These are phyloP conservation scores for Phytophthora meadii DNA, from an alignment of 352 stramenopile species.

Conservation along the genomic window DNA sequence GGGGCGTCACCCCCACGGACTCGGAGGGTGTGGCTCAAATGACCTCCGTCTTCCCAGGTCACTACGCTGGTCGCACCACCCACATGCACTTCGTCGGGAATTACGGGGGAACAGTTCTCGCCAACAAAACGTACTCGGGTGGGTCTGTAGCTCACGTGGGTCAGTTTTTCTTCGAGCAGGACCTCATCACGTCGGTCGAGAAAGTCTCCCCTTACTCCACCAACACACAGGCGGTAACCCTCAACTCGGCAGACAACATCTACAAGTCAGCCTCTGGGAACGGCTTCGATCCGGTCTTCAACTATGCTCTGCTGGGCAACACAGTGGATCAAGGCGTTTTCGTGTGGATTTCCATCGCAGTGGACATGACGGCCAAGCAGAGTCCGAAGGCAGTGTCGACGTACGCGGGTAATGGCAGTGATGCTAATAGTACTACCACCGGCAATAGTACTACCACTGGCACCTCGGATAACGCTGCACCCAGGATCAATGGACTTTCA, in stretches of 20 bases:
- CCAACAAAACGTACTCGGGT: slow-evolving; percentile 36
- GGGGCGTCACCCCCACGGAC: slow-evolving; percentile 28
- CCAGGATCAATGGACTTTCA: neutral
- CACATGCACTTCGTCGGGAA: slow-evolving; percentile 34
- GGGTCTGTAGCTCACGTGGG: slow-evolving; percentile 26
- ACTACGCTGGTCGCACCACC: slow-evolving; percentile 30
- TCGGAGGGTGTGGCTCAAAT: slow-evolving; percentile 33
- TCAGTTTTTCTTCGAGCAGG: slow-evolving; percentile 40
- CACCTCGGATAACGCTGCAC: neutral
- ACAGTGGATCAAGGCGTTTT: slow-evolving; percentile 14
- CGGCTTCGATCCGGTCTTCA: neutral
- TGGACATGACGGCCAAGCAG: slow-evolving; percentile 26
- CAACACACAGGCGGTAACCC: slow-evolving; percentile 20
- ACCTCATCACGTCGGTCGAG: slow-evolving; percentile 27
- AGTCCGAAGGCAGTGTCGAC: slow-evolving; percentile 13
- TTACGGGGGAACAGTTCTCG: slow-evolving; percentile 22
- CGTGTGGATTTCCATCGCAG: slow-evolving; percentile 31
- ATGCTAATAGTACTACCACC: too few relatives aligned
- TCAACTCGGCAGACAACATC: slow-evolving; percentile 20
- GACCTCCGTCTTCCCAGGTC: slow-evolving; percentile 31
- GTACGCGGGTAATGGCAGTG: neutral
- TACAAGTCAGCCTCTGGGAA: neutral
- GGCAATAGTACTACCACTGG: neutral
- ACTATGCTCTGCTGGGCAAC: slow-evolving; percentile 3
- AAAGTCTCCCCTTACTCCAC: slow-evolving; percentile 17